A percentile compares a stretch with the other conserved stretches of the same genome.
Conservation (phyloP, 2,329 filamentous ascomycete species). For the Penicillium verrucosum region DNA sequence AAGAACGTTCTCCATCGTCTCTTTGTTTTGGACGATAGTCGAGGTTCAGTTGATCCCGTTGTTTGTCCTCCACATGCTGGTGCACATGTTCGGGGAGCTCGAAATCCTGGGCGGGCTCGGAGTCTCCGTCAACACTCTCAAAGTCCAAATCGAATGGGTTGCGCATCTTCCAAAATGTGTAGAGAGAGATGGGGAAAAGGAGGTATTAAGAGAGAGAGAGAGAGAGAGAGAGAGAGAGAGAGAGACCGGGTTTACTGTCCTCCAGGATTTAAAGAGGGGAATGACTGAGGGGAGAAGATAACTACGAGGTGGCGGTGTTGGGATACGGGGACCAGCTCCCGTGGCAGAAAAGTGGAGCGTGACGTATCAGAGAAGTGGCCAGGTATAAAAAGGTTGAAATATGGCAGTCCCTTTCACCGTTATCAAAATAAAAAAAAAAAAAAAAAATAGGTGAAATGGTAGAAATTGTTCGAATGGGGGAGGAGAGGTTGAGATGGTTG, state of each 20-base stretch:
- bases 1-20: constrained; percentile 35
- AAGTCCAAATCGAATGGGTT: constrained; percentile 36
- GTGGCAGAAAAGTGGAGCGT: constrained; percentile 16
- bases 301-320: constrained; percentile 15
- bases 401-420: background rate
- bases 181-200: background rate
- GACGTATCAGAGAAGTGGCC: constrained; percentile 10
- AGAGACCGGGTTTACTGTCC: constrained; percentile 6
- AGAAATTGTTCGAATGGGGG: background rate
- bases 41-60: constrained; percentile 15
- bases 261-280: constrained; percentile 9
- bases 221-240: background rate
- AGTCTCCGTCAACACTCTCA: constrained; percentile 24
- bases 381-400: background rate
- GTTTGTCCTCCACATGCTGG: constrained; percentile 18
- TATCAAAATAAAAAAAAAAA: background rate
- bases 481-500: background rate
- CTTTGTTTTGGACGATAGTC: constrained; percentile 30
- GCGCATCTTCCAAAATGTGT: constrained; percentile 18
- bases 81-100: constrained; percentile 13
- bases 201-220: background rate
- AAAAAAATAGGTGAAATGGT: background rate
- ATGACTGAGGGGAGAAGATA: constrained; percentile 6
- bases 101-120: constrained; percentile 16
- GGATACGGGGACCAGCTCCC: constrained; percentile 12